Base-by-base conservation (phyloP, 805 yeast genomes). In the Schizosaccharomyces cryophilus region DNA sequence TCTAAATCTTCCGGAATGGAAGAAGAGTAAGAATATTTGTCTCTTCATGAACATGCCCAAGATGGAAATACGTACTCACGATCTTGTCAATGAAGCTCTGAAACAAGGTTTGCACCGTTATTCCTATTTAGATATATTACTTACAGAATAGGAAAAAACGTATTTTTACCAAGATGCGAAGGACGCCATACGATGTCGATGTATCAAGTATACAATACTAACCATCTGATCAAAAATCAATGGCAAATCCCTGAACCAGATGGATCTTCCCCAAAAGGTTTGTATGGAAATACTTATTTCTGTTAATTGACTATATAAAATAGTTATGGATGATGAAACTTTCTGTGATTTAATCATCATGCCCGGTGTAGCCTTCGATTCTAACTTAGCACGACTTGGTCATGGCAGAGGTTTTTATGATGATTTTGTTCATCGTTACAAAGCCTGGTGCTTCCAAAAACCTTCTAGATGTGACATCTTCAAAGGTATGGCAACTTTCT, bases 321-420 rank as follows among this genome's bases (percentile, higher is more conserved):
- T 13, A 51, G 56, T 51, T 24, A 51, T 51, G 56, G 56, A 51
- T 6, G 35, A 51, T 29, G 56, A 29, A 6, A 51, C 17, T 24
- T 17, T 24, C 6, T 51, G 56, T 21, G 45, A 56, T 7, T 29
- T 56, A 21, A 56, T 56, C 4, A 40, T 56, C 0, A 40, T 56
- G 26, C 60, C 60, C 21, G 60, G 42, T 4, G 42, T 56, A 5
- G 60, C 60, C 35, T 56, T 56, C 26, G 60, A 56, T 31, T 15
- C 15, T 11, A 19, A 26, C n/a, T 35, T 56, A 13, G 42, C 60
- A 7, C 30, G 60, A 19, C 60, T 56, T 19, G 60, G 60, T n/a
- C 60, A 56, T 35, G 60, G 60, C 19, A 56, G 35, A 35, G 60
- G 60, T 15, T 56, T 13, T 26, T 56, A 56, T 31, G 60, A 56